Conservation (phyloP, 1,284 basidiomycete species). For the Anthracocystis setariae region DNA sequence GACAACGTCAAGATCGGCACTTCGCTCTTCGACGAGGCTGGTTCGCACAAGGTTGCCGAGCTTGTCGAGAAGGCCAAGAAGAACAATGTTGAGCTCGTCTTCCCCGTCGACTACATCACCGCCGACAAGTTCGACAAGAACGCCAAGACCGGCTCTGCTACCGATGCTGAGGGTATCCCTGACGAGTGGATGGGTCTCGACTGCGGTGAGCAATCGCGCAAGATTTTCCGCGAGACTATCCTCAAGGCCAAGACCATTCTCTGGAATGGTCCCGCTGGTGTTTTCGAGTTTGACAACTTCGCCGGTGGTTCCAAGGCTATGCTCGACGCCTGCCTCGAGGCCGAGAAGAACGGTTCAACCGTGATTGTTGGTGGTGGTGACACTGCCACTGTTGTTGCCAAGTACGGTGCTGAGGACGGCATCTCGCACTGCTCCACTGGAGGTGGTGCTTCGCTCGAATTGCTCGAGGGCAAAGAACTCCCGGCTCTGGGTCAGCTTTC, state of each 20-base stretch:
- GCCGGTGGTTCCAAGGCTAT: conserved; percentile 85
- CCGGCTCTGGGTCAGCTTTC: conserved; percentile 43
- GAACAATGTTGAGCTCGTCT: conserved; percentile 92
- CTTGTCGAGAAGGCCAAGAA: conserved; percentile 92
- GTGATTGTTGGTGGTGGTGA: conserved; percentile 79
- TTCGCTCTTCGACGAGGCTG: conserved; percentile 91
- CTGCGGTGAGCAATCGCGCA: conserved; percentile 74
- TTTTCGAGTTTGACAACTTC: conserved; percentile 95
- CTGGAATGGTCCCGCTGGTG: conserved; percentile 96
- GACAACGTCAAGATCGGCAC: conserved; percentile 87
- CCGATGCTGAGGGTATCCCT: conserved; percentile 86
- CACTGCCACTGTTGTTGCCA: conserved; percentile 68
- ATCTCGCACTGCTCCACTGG: conserved; percentile 97
- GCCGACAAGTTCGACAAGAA: conserved; percentile 96
- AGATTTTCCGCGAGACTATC: conserved; percentile 83
- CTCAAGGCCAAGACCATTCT: conserved; percentile 93
- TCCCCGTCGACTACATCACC: conserved; percentile 93
- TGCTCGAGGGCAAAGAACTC: conserved; percentile 76
- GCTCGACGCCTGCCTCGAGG: conserved; percentile 87
- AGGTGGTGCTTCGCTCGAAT: conserved; percentile 85
- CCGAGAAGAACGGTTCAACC: conserved; percentile 83
- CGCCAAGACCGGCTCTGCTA: conserved; percentile 80
- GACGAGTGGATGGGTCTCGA: conserved; percentile 94
- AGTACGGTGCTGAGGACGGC: conserved; percentile 80
- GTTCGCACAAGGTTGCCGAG: conserved; percentile 84